Evolutionary conservation across 805 yeast species (phyloP), one percentile per base, ranked within the genome.

Genomic region (Wickerhamomyces kurtzmanii): DNA sequence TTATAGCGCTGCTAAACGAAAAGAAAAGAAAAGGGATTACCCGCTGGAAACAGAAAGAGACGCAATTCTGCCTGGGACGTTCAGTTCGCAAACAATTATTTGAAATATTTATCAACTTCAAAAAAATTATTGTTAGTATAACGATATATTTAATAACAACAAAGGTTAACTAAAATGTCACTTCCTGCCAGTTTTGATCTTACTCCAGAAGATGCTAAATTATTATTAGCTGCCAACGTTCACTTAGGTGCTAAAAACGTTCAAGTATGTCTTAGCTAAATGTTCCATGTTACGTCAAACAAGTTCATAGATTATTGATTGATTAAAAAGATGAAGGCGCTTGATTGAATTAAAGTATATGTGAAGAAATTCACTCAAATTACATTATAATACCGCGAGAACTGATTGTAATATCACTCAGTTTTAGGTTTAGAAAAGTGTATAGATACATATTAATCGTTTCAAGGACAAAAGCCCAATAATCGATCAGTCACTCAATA

Each of bases 241-340:
- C 98, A 91, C 77, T 81, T 91, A 66, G 98, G 98, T 69, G 79
- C 97, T 65, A 91, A 91, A 85, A 91, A 91, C 85, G 94, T 89
- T 67, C 96, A 87, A 75, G 94, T 82, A 78, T 69, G 87, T 75
- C 53, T 38, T 8, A 20, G 12, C 6, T 12, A 13, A 8, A 21
- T 22, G 8, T 17, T 12, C 20, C 15, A 8, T 10, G 26, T 13
- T 13, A 15, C 16, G 15, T 13, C 15, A 20, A 12, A 14, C 10
- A 13, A 14, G 10, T 12, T 5, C 18, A 15, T 5, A 13, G 14
- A 17, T 4, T 19, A 19, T 19, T 28, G 26, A 26, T 17, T 20
- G 18, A 14, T 23, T 23, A 22, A 13, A n/a, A 14, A 11, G 8
- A 20, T 21, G 23, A 17, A 17, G 12, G 20, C 15, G 12, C 23